Base-by-base conservation (phyloP, 176 grass and related monocot genomes). In the Avena atlantica region DNA sequence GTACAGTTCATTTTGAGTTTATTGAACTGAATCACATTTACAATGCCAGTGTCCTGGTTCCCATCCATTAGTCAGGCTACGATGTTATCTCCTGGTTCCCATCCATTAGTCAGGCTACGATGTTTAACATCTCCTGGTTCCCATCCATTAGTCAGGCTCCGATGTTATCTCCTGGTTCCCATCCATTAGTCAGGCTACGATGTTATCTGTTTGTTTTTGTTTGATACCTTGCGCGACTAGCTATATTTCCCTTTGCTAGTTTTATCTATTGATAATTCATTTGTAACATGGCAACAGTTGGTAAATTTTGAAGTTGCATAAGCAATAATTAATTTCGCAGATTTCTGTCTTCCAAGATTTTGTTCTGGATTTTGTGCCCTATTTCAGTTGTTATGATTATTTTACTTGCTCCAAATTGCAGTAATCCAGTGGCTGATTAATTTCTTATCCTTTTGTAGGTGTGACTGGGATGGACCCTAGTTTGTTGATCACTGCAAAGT, bases 401-500 rank as follows among this genome's bases (percentile, higher is more conserved):
- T 42, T 50, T 78, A 16, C 17, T 51, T 17, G 10, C 29, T 56
- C 15, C 1, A 19, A 4, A 65, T 44, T 55, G 4, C 44, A 55
- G 4, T 19, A 31, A 70, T 0, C 72, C 3, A 9, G 6, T 47
- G 6, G 55, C 76, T 85, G 59, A 81, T 37, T 7, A 61, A 19
- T 66, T 53, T 81, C 27, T 68, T 74, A 34, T 85, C 34, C 21
- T 75, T 75, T 17, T 9, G 23, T 76, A 81, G 88, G 88, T 89
- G 13, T 8, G n/a, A 48, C 36, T 34, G 48, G 47, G 61, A 83
- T 62, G 57, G 13, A 2, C 24, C 5, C 1, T 49, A 59, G 51
- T 80, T 80, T 13, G 49, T 50, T 83, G 36, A 74, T 37, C 6
- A 24, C 44, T 72, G 20, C 19, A 23, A 68, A 76, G 83, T 55